Evolutionary conservation across 805 yeast species (phyloP).

Genomic region (Hanseniaspora vineae): DNA sequence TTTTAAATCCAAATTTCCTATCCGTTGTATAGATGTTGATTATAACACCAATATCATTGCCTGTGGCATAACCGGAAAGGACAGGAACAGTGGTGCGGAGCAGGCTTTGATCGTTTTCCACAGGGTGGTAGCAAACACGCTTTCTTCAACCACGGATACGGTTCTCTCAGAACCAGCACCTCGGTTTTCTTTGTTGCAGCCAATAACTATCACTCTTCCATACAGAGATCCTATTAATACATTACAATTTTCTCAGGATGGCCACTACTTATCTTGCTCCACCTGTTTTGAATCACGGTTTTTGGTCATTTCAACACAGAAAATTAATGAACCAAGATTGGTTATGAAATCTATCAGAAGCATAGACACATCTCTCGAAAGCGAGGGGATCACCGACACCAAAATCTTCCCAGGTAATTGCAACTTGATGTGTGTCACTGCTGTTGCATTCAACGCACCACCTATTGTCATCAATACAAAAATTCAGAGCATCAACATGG

Average conservation of each 20-base stretch:
- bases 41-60: constrained; percentile 54
- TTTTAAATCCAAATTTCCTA: constrained; percentile 58
- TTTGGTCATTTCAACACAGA: constrained; percentile 55
- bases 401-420: constrained; percentile 58
- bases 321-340: constrained; percentile 50
- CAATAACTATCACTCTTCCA: constrained; percentile 68
- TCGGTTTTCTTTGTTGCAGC: constrained; percentile 12
- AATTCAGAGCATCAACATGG: constrained; percentile 28
- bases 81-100: constrained; percentile 51
- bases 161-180: constrained; percentile 22
- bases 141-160: constrained; percentile 4
- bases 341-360: constrained; percentile 57
- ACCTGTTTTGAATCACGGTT: constrained; percentile 60
- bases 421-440: constrained; percentile 39
- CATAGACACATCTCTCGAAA: constrained; percentile 53
- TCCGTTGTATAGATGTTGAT: constrained; percentile 65
- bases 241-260: constrained; percentile 59
- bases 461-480: constrained; percentile 58
- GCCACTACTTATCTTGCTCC: constrained; percentile 59
- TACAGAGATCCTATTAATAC: constrained; percentile 75
- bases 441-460: constrained; percentile 51
- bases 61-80: constrained; percentile 73
- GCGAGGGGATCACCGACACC: constrained; percentile 81
- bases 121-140: constrained; percentile 13
- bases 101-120: constrained; percentile 66